phyloP scores from a whole-genome alignment of 805 yeast species.

The Saccharomycopsis selenospora region DNA sequence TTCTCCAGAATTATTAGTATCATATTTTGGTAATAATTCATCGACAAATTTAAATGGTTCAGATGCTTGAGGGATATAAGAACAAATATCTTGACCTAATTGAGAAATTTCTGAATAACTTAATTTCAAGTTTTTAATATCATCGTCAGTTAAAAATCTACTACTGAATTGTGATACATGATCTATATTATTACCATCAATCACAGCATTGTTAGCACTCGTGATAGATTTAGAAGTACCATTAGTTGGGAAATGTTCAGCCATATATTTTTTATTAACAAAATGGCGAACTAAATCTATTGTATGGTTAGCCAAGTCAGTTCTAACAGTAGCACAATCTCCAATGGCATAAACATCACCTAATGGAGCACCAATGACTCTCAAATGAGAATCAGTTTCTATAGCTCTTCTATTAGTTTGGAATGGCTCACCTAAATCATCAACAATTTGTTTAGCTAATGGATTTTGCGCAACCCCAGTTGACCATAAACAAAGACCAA shows the following conservation, averaged over 20 bases:
- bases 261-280: conserved; percentile 34
- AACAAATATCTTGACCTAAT: conserved; percentile 40
- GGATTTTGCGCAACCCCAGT: conserved; percentile 69
- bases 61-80: conserved; percentile 49
- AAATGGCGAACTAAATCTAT: conserved; percentile 42
- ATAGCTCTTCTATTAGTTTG: conserved; percentile 65
- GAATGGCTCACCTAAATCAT: conserved; percentile 34
- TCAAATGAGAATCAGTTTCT: conserved; percentile 65
- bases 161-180: background rate
- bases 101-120: conserved; percentile 42
- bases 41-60: conserved; percentile 47
- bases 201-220: no score
- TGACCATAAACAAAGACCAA: conserved; percentile 68
- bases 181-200: no score
- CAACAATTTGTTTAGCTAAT: conserved; percentile 48
- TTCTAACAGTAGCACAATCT: conserved; percentile 61
- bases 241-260: conserved; percentile 23
- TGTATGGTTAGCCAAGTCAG: conserved; percentile 50
- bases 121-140: conserved; percentile 41
- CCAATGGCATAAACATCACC: conserved; percentile 70
- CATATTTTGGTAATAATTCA: conserved; percentile 47
- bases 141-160: conserved; percentile 40
- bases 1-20: conserved; percentile 39
- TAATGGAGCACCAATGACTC: conserved; percentile 60
- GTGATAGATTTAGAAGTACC: conserved; percentile 24